Evolutionary conservation across 106 monocot species (phyloP).

Genomic region (Acorus calamus): DNA sequence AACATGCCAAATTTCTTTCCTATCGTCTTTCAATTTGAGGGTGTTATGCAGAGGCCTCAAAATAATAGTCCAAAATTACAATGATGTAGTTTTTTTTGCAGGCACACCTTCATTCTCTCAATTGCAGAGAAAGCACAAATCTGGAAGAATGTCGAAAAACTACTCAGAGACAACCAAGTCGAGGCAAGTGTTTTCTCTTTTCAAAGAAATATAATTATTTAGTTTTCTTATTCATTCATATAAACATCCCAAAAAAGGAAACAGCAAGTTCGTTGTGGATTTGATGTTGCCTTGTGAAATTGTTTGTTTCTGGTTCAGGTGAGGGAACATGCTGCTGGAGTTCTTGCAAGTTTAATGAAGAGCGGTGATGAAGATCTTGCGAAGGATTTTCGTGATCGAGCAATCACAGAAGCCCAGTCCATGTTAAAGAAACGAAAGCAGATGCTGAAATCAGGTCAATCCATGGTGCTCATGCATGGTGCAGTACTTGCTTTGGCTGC

Average conservation of each 20-base stretch:
- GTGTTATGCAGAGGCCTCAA: no score
- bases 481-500: constrained; percentile 88
- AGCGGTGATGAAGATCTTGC: constrained; percentile 72
- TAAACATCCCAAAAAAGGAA: no score
- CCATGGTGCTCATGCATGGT: constrained; percentile 75
- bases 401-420: constrained; percentile 53
- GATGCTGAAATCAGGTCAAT: constrained; percentile 52
- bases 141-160: constrained; percentile 65
- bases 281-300: no score
- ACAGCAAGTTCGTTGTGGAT: no score
- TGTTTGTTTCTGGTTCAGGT: constrained; percentile 23
- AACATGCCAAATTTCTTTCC: no score
- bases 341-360: constrained; percentile 89
- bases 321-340: constrained; percentile 85
- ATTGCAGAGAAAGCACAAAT: constrained; percentile 61
- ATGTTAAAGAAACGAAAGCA: constrained; percentile 41
- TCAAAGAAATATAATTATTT: no score
- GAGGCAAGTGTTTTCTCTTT: constrained; percentile 37
- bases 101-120: constrained; percentile 85
- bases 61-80: no score
- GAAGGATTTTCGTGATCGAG: constrained; percentile 50
- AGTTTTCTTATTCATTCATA: no score
- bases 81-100: constrained; percentile 18
- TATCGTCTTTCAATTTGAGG: no score
- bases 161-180: constrained; percentile 89